These are phyloP conservation scores for Geotrichum klebahnii DNA, from an alignment of 1,139 yeast genomes.

Conservation along the genomic window DNA sequence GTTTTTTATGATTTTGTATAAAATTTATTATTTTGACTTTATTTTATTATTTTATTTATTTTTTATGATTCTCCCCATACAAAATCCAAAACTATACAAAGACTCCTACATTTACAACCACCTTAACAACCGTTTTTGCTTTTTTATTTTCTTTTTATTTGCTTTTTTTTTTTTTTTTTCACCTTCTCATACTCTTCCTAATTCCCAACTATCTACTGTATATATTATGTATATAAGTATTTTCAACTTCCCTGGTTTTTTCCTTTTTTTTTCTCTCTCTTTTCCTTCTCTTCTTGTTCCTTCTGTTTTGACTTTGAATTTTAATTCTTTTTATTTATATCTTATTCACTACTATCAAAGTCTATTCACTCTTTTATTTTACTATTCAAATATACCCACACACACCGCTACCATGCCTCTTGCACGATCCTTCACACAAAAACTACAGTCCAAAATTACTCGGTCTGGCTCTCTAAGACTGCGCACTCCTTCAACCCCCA, in stretches of 20 bases:
- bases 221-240: not conserved
- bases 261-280: not conserved
- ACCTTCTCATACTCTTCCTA: not conserved
- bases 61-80: no score
- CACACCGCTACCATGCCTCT: slow-evolving; percentile 25
- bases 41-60: no score
- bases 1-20: no score
- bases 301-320: not conserved
- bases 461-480: slow-evolving; percentile 20
- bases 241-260: not conserved
- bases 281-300: not conserved
- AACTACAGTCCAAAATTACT: slow-evolving; percentile 29
- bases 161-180: no score
- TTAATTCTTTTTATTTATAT: not conserved
- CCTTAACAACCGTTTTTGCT: no score
- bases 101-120: no score
- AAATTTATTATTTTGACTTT: no score
- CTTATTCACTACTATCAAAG: not conserved
- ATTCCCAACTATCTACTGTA: not conserved
- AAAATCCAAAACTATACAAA: no score
- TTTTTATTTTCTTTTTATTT: not conserved
- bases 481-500: slow-evolving; percentile 4
- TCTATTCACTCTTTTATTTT: not conserved
- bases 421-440: slow-evolving; percentile 29
- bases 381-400: not conserved